phyloP scores from a whole-genome alignment of 208 protist genomes.

The Leishmania mexicana region DNA sequence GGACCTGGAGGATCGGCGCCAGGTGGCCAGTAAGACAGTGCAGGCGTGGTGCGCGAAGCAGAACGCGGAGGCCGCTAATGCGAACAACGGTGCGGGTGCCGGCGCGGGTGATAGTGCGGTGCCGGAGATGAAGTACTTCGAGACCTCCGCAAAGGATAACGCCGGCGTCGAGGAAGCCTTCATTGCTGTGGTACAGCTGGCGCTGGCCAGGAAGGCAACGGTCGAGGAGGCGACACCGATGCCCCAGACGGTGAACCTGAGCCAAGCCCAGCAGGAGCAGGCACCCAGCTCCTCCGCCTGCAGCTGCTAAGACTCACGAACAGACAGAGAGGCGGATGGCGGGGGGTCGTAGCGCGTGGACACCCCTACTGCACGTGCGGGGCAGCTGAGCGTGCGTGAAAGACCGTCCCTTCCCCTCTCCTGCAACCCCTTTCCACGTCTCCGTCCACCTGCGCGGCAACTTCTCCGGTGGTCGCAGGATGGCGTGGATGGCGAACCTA shows the following conservation, averaged over 20 bases:
- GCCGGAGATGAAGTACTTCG: conserved; percentile 96
- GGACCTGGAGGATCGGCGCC: conserved; percentile 95
- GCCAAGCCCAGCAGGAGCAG: conserved; percentile 28
- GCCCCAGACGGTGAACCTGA: conserved; percentile 76
- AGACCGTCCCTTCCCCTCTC: not conserved
- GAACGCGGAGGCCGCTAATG: conserved; percentile 41
- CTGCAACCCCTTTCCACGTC: not conserved
- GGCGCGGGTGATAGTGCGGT: conserved; percentile 12
- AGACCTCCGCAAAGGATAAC: conserved; percentile 98
- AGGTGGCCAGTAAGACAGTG: conserved; percentile 93
- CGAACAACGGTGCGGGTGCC: conserved; percentile 21
- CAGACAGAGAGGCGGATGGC: not conserved
- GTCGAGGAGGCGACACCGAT: conserved; percentile 57
- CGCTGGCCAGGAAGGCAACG: conserved; percentile 72
- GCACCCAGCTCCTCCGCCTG: conserved; percentile 33
- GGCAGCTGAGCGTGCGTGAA: not conserved
- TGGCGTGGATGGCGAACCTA: not conserved
- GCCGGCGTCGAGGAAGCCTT: conserved; percentile 99
- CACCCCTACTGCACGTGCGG: not conserved
- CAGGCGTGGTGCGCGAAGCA: conserved; percentile 96
- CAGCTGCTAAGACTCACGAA: conserved; percentile 18
- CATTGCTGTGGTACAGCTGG: conserved; percentile 72
- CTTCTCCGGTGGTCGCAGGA: not conserved
- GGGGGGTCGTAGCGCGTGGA: not conserved
- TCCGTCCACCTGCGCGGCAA: not conserved